Base-by-base conservation (phyloP, 345 rosid genomes). In the Crucihimalaya himalaica region DNA sequence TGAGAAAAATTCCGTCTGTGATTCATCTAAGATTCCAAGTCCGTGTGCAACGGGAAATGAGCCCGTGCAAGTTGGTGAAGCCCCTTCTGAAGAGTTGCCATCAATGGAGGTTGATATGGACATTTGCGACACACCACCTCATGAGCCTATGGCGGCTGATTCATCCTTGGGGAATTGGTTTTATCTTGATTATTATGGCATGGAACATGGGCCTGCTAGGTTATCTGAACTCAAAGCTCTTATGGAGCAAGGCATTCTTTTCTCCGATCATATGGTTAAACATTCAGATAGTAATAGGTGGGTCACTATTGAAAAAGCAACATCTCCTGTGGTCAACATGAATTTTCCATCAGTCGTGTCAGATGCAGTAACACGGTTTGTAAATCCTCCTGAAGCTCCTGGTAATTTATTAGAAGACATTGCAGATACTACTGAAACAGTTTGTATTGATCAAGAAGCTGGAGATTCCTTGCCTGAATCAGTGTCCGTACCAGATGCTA, bases 41-140 rank as follows among this genome's bases (percentile, higher is more conserved):
- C 83, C 87, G 10, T 74, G 62, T 52, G 75, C 54, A 39, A 77
- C 71, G 78, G 68, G 76, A 80, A 81, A 68, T 73, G 87, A 83
- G 63, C 77, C 85, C 68, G 77, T 86, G 67, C 78, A 73, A 66
- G 84, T 69, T 61, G 81, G 75, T 77, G 88, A 51, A 66, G 81
- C 74, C 65, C 84, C 84, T 77, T 82, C 80, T 23, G 92, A 85
- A 80, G 98, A 89, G 83, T 80, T 86, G 81, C 84, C 76, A 20
- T 96, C 99, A 29, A 96, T 96, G 99, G 99, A 96, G 87, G 99
- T 92, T 83, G 99, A 96, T 81, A 96, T 95, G 99, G 99, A 95
- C 80, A 95, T 95, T 65, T 86, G 96, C 74, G 93, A 95, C 76
- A 76, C 79, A 43, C 79, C 99, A 32, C 99, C 99, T 63, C 96